Percentiles rank a stretch among this genome's conserved stretches.
phyloP scores from a whole-genome alignment of 108 stramenopile genomes.

The Cyclotella choctawhatcheeana region DNA sequence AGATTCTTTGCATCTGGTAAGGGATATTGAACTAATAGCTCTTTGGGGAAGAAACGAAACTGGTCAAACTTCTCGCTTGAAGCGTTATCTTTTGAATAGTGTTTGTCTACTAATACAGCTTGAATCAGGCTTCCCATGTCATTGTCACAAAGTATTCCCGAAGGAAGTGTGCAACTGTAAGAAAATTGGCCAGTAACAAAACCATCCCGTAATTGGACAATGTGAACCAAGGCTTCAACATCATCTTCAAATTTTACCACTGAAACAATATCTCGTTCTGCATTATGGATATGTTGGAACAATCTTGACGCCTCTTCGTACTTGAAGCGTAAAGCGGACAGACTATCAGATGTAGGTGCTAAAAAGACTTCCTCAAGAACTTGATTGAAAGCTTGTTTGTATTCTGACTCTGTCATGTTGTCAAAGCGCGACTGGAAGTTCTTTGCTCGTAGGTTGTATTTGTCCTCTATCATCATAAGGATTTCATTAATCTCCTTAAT shows the following conservation, averaged over 20 bases:
- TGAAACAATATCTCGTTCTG: neutral
- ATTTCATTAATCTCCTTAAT: conserved; percentile 53
- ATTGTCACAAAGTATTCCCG: conserved; percentile 48
- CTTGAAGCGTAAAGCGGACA: neutral
- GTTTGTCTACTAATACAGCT: conserved; percentile 49
- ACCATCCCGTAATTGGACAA: neutral
- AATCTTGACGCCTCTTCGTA: neutral
- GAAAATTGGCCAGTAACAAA: neutral
- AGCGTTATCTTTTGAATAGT: conserved; percentile 59
- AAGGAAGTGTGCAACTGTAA: neutral
- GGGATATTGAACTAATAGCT: conserved; percentile 55
- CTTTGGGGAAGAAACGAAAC: conserved; percentile 61
- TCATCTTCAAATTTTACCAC: neutral
- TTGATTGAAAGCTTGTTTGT: neutral
- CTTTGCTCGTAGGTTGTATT: neutral
- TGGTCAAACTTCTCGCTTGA: neutral
- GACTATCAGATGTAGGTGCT: too few species aligned
- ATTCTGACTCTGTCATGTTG: neutral
- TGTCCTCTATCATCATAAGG: conserved; percentile 29
- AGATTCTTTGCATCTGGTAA: conserved; percentile 20
- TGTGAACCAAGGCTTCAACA: neutral
- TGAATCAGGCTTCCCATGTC: conserved; percentile 47
- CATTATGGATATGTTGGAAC: neutral
- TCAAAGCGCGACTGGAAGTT: neutral
- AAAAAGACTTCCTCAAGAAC: neutral